phyloP scores from a whole-genome alignment of 78 protist species.

The Neovahlkampfia damariscottae region DNA sequence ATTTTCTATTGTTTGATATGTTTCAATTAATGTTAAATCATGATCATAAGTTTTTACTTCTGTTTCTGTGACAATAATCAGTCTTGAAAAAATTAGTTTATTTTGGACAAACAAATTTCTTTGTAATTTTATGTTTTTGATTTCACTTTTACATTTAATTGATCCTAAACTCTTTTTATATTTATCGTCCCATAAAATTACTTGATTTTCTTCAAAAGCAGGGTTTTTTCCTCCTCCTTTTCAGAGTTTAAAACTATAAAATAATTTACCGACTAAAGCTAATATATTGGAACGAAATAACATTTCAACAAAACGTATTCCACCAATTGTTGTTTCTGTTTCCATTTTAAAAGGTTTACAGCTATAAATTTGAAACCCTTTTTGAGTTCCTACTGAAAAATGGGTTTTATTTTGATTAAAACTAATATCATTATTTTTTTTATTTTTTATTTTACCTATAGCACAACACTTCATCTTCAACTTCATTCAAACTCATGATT shows the following conservation, averaged over 20 bases:
- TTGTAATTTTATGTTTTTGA: constrained; percentile 78
- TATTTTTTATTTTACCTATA: too few species aligned
- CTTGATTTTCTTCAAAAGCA: constrained; percentile 67
- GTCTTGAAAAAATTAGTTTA: too few species aligned
- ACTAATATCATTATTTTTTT: too few species aligned
- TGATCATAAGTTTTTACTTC: constrained; percentile 64
- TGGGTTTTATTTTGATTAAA: too few species aligned
- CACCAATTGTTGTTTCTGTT: too few species aligned
- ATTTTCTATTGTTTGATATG: constrained; percentile 70
- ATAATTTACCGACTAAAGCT: constrained; percentile 97
- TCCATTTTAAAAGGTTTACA: too few species aligned
- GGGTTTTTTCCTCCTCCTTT: constrained; percentile 89
- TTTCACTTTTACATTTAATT: constrained; percentile 67
- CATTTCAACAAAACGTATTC: constrained; percentile 91
- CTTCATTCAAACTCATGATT: too few species aligned
- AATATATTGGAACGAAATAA: constrained; percentile 87
- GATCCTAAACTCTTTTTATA: constrained; percentile 61
- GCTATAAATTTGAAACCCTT: too few species aligned
- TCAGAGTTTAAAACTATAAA: too few species aligned
- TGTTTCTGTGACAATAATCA: constrained; percentile 73
- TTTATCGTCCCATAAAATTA: constrained; percentile 92
- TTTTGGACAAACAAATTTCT: constrained; percentile 81
- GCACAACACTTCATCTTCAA: too few species aligned
- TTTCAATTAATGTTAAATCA: constrained; percentile 62
- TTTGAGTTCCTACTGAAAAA: too few species aligned